phyloP scores from a whole-genome alignment of 2,329 filamentous ascomycete species.

The Colletotrichum incanum region DNA sequence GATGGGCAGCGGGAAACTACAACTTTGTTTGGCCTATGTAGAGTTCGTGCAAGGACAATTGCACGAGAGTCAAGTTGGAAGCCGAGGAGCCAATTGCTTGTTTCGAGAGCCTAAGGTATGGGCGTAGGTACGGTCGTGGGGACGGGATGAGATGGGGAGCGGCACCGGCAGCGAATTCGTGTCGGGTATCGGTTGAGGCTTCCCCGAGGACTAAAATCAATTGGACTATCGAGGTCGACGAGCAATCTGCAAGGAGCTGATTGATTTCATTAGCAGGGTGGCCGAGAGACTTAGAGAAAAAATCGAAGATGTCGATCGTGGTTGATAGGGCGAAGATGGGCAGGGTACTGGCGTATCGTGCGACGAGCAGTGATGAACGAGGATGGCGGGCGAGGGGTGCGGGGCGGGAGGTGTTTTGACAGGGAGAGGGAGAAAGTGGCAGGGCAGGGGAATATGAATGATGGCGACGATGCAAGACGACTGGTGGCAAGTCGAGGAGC shows the following conservation, averaged over 20 bases:
- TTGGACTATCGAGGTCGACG: slow-evolving; percentile 23
- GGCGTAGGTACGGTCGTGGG: slow-evolving; percentile 11
- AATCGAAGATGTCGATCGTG: slow-evolving; percentile 21
- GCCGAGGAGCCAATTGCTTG: slow-evolving; percentile 32
- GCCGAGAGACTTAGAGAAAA: slow-evolving; percentile 6
- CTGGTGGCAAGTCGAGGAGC: slow-evolving; percentile 40
- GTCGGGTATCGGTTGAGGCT: slow-evolving; percentile 26
- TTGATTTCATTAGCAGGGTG: slow-evolving; percentile 29
- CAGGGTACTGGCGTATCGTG: slow-evolving; percentile 36
- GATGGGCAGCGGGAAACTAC: slow-evolving; percentile 51
- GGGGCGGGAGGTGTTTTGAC: slow-evolving; percentile 42
- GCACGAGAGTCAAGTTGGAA: slow-evolving; percentile 23
- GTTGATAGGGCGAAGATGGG: slow-evolving; percentile 33
- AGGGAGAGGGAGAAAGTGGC: slow-evolving; percentile 41
- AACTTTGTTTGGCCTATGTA: slow-evolving; percentile 10
- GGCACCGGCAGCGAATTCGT: slow-evolving; percentile 31
- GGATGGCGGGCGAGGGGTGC: slow-evolving; percentile 43
- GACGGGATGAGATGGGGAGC: slow-evolving; percentile 19
- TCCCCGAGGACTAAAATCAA: slow-evolving; percentile 6
- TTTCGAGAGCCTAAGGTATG: slow-evolving; percentile 17
- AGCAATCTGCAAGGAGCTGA: slow-evolving; percentile 18
- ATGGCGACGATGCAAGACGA: slow-evolving; percentile 43
- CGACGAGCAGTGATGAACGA: slow-evolving; percentile 41
- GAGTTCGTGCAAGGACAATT: slow-evolving; percentile 30
- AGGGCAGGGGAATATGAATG: slow-evolving; percentile 43